Evolutionary conservation across 129 eudicot genomes (phyloP).

Genomic region (Lactuca saligna): DNA sequence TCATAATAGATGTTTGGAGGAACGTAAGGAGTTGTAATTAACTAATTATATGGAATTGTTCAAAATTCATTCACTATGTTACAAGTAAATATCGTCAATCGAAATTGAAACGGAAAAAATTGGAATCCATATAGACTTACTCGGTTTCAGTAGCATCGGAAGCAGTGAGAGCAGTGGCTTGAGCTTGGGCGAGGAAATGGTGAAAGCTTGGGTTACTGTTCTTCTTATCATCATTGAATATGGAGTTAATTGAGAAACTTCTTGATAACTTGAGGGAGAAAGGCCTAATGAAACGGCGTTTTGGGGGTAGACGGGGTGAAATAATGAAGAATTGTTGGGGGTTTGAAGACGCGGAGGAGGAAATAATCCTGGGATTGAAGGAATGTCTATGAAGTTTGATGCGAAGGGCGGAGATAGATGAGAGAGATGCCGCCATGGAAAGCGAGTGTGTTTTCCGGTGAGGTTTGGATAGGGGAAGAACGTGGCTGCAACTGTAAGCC

Average conservation of each 20-base stretch:
- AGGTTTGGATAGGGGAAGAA: constrained; percentile 30
- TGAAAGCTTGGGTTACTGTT: constrained; percentile 35
- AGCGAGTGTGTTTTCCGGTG: background rate
- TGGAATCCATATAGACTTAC: constrained; percentile 31
- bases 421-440: constrained; percentile 42
- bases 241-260: constrained; percentile 22
- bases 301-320: constrained; percentile 20
- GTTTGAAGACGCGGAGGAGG: constrained; percentile 5
- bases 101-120: background rate
- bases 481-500: constrained; percentile 19
- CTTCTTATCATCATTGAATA: constrained; percentile 17
- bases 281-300: constrained; percentile 25
- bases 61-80: background rate
- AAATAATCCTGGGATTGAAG: constrained; percentile 20
- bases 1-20: background rate
- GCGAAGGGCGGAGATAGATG: constrained; percentile 36
- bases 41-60: background rate
- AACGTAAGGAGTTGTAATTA: background rate
- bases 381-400: constrained; percentile 29
- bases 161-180: constrained; percentile 33
- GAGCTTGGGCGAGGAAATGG: constrained; percentile 50
- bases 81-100: background rate
- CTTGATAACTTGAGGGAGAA: constrained; percentile 34
- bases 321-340: constrained; percentile 16
- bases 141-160: constrained; percentile 34